phyloP scores from a whole-genome alignment of 1,284 basidiomycete genomes.

The Schizophyllum amplum region DNA sequence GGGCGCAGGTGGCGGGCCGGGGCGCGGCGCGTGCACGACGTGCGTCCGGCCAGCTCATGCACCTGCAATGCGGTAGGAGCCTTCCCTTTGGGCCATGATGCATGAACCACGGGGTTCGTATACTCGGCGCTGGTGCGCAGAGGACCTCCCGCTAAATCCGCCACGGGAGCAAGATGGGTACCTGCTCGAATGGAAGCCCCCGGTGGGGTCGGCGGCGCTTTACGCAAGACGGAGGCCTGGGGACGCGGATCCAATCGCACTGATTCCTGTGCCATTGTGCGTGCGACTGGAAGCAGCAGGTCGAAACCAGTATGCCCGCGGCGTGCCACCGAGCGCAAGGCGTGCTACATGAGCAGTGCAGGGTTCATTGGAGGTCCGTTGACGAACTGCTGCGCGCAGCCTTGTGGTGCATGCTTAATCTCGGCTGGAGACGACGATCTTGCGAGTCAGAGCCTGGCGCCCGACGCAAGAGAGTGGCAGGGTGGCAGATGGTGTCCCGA shows the following conservation, averaged over 20 bases:
- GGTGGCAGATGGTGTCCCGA: background rate
- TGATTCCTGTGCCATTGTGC: background rate
- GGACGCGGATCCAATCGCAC: background rate
- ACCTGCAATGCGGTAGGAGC: no score
- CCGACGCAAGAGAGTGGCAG: background rate
- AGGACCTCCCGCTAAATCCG: background rate
- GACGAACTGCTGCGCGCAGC: no score
- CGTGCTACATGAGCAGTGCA: background rate
- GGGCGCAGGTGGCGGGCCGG: background rate
- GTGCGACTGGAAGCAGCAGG: background rate
- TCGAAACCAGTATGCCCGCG: background rate
- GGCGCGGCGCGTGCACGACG: no score
- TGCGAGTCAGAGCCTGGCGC: background rate
- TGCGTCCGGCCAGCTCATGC: no score
- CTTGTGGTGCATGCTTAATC: background rate
- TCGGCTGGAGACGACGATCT: background rate
- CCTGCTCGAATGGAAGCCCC: background rate
- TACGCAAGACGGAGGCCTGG: background rate
- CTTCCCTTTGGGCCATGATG: no score
- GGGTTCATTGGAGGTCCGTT: background rate
- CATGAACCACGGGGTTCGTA: background rate
- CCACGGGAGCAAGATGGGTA: background rate
- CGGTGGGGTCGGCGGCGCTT: background rate
- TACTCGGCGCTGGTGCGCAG: background rate
- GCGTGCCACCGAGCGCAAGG: background rate